Evolutionary conservation across 1,139 yeast species (phyloP).

Genomic region (Tardiomyces depauwii): DNA sequence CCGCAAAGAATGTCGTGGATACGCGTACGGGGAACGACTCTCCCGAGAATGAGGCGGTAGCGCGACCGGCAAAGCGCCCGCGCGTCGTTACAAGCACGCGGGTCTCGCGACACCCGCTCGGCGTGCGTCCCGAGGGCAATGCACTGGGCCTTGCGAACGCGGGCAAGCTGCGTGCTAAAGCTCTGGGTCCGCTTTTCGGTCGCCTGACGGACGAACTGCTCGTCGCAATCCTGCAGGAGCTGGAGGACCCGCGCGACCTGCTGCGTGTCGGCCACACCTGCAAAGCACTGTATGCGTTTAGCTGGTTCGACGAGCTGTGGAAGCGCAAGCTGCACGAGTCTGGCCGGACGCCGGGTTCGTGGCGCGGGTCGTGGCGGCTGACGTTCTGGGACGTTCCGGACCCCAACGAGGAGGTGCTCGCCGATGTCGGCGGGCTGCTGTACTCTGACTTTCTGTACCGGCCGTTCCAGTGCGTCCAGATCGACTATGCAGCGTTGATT

Average conservation of each 20-base stretch:
- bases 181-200: constrained; percentile 42
- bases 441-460: constrained; percentile 60
- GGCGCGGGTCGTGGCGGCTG: constrained; percentile 76
- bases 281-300: constrained; percentile 56
- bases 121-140: constrained; percentile 68
- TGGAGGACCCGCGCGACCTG: constrained; percentile 38
- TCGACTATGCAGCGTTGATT: constrained; percentile 35
- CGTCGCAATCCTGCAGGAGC: constrained; percentile 23
- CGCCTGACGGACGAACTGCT: constrained; percentile 42
- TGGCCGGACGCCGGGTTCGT: constrained; percentile 20
- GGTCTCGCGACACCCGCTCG: constrained; percentile 45
- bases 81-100: neutral
- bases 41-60: neutral
- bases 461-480: constrained; percentile 70
- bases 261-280: constrained; percentile 46
- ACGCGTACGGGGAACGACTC: too few species aligned
- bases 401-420: constrained; percentile 33
- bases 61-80: neutral
- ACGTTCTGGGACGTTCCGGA: constrained; percentile 36
- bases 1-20: too few species aligned
- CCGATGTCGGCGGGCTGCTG: constrained; percentile 25
- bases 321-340: constrained; percentile 36
- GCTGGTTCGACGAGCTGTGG: constrained; percentile 74
- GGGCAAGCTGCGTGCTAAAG: constrained; percentile 22
- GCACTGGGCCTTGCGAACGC: constrained; percentile 23